Evolutionary conservation across 2,329 filamentous ascomycete genomes (phyloP).

Genomic region (Paecilomyces sp.): DNA sequence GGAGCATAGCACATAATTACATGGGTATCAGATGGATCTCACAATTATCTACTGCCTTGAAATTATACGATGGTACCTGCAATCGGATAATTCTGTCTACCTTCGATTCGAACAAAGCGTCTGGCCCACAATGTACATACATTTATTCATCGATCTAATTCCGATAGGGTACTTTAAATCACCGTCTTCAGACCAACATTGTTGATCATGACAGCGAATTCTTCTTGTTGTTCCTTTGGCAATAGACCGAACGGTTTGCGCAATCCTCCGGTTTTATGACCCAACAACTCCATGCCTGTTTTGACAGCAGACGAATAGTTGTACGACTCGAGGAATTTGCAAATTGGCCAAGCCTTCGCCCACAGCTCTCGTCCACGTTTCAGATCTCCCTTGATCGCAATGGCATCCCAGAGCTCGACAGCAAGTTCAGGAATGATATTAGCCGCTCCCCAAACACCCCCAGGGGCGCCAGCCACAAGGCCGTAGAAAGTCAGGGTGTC

Average conservation of each 20-base stretch:
- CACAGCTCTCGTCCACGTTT: slow-evolving; percentile 40
- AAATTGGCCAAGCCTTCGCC: slow-evolving; percentile 44
- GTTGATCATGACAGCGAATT: slow-evolving; percentile 31
- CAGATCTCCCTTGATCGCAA: slow-evolving; percentile 39
- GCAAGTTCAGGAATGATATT: slow-evolving; percentile 46
- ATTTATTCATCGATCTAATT: no score
- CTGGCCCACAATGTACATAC: no score
- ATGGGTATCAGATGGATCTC: neutral
- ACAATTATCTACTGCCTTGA: neutral
- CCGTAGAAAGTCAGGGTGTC: slow-evolving; percentile 49
- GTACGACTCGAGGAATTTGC: slow-evolving; percentile 44
- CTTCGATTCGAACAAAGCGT: no score
- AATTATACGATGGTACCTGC: neutral
- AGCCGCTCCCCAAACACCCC: slow-evolving; percentile 45
- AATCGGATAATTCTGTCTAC: neutral
- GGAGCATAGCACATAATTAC: neutral
- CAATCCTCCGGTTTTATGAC: slow-evolving; percentile 40
- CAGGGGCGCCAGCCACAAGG: slow-evolving; percentile 43
- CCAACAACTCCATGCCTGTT: slow-evolving; percentile 44
- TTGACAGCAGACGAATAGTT: slow-evolving; percentile 44
- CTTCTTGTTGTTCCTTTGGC: slow-evolving; percentile 20
- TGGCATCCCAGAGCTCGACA: slow-evolving; percentile 40
- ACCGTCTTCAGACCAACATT: slow-evolving; percentile 32
- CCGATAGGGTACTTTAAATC: slow-evolving; percentile 2
- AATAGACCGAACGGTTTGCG: slow-evolving; percentile 44